Evolutionary conservation across 768 basidiomycete genomes (phyloP).

Genomic region (Russula foetens): DNA sequence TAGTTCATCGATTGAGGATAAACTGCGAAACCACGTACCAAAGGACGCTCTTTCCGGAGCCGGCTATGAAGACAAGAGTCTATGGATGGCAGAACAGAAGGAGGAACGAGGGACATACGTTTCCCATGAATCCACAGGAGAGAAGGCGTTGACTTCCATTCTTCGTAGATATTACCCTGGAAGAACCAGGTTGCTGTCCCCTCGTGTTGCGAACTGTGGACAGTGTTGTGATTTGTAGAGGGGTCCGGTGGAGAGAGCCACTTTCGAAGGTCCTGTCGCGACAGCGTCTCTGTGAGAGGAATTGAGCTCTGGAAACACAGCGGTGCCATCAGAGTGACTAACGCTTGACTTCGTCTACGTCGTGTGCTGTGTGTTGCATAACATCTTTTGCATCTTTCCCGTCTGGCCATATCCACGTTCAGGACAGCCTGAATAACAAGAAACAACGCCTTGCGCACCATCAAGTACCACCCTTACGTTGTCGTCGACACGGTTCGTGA

Average conservation of each 20-base stretch:
- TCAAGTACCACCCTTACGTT: neutral
- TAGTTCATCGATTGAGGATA: neutral
- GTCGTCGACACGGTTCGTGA: neutral
- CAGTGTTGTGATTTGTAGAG: neutral
- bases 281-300: neutral
- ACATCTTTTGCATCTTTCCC: neutral
- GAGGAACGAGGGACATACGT: neutral
- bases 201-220: neutral
- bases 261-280: neutral
- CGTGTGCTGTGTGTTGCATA: no score
- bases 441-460: neutral
- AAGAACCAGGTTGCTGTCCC: neutral
- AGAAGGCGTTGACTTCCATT: neutral
- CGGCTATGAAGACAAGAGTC: neutral
- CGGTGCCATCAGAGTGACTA: neutral
- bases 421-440: neutral
- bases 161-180: neutral
- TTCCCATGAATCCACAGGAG: neutral
- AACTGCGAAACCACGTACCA: neutral
- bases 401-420: neutral
- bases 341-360: neutral
- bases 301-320: neutral
- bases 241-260: neutral
- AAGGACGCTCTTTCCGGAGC: neutral
- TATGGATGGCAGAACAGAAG: no score